Base-by-base conservation (phyloP, 2,329 filamentous ascomycete genomes). In the Verticillium longisporum region DNA sequence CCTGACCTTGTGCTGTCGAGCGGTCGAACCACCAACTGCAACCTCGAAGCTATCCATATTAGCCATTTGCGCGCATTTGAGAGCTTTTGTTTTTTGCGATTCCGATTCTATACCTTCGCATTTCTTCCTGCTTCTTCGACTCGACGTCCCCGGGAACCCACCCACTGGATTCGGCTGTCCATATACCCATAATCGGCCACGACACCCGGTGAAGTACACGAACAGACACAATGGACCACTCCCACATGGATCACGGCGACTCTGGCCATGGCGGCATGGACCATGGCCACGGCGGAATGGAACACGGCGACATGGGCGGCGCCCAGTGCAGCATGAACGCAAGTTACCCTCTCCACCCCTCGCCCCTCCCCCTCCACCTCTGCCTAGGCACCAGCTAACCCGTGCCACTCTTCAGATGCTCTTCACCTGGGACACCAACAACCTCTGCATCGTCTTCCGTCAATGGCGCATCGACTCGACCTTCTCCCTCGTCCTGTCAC, bases 371-470 rank as follows among this genome's bases (percentile, higher is more conserved):
- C 21, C n/a, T 50, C 15, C 33, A 41, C 58, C 63, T 54, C 33
- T n/a, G 21, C 41, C 32, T 53, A 57, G 18, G 14, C 26, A 33
- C 26, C 56, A 15, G 26, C 18, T 26, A 41, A 38, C 56, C 11
- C 26, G 26, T 26, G 26, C 26, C 26, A 4, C 26, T 26, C 26
- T 26, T 26, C 68, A 97, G 92, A 98, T 97, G 94, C 87, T 98
- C 67, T 99, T 99, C 80, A 98, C 92, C 64, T 99, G 94, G 94
- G 87, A 92, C 74, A 94, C 93, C 2, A 85, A 83, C 61, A 90
- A 98, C 77, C 91, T 99, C 66, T 99, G 95, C 83, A 96, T 99
- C 75, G 86, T 99, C 75, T 99, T 98, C 82, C 84, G 83, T 68
- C 86, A 88, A 76, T 99, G 95, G 95, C 93, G 91, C 77, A 78